Conservation (phyloP, 148 eudicot species). For the Rhododendron simsii region DNA sequence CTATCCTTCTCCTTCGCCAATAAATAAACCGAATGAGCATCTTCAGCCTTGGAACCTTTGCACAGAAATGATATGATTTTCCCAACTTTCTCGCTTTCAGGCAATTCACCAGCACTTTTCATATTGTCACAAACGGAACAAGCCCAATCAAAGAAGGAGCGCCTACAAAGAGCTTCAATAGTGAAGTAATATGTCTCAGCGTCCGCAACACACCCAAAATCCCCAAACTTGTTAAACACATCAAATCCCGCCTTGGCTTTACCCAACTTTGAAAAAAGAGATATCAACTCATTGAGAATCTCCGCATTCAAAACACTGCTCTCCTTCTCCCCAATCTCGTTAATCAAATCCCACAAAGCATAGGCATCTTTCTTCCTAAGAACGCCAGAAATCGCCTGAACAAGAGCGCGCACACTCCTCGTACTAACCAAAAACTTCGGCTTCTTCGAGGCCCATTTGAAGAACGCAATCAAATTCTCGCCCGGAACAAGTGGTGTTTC, state of each 20-base stretch:
- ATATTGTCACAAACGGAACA: slow-evolving; percentile 55
- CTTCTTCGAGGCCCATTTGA: slow-evolving; percentile 52
- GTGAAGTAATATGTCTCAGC: slow-evolving; percentile 65
- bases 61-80: slow-evolving; percentile 52
- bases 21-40: slow-evolving; percentile 62
- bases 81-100: slow-evolving; percentile 61
- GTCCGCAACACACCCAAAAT: slow-evolving; percentile 52
- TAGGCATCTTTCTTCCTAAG: slow-evolving; percentile 38
- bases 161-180: slow-evolving; percentile 60
- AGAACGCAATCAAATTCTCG: slow-evolving; percentile 52
- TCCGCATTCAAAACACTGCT: slow-evolving; percentile 37
- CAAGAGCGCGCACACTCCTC: slow-evolving; percentile 37
- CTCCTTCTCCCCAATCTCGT: slow-evolving; percentile 54
- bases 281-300: slow-evolving; percentile 58
- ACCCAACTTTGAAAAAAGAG: slow-evolving; percentile 48
- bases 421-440: slow-evolving; percentile 25
- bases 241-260: slow-evolving; percentile 77
- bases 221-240: slow-evolving; percentile 69
- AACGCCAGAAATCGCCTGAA: slow-evolving; percentile 28
- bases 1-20: slow-evolving; percentile 46
- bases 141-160: slow-evolving; percentile 61
- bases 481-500: slow-evolving; percentile 50
- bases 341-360: slow-evolving; percentile 73
- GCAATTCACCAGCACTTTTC: slow-evolving; percentile 50
- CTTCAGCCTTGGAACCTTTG: slow-evolving; percentile 46